Conservation (phyloP, 805 yeast species). For the Candida xiaguanensis region DNA sequence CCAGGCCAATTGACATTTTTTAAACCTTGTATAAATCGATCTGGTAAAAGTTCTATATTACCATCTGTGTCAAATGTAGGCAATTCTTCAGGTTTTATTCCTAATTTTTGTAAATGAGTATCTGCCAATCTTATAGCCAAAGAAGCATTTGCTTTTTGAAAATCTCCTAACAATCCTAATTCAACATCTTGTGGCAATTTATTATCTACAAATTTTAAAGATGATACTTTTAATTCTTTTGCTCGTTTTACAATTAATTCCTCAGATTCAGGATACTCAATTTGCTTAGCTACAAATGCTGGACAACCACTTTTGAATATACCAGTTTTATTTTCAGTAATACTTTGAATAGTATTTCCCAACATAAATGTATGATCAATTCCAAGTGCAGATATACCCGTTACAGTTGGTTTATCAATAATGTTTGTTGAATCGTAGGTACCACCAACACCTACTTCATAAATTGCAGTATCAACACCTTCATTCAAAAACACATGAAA, state of each 20-base stretch:
- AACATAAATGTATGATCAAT: conserved; percentile 87
- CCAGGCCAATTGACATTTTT: conserved; percentile 87
- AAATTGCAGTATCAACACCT: conserved; percentile 88
- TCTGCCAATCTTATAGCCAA: conserved; percentile 72
- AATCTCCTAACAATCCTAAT: conserved; percentile 78
- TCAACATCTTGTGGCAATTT: conserved; percentile 35
- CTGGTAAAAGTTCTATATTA: conserved; percentile 36
- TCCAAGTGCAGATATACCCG: conserved; percentile 85
- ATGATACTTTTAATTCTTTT: conserved; percentile 46
- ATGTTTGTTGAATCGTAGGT: conserved; percentile 95
- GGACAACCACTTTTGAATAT: conserved; percentile 69
- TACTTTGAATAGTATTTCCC: conserved; percentile 82
- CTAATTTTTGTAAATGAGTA: conserved; percentile 53
- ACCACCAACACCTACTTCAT: conserved; percentile 99
- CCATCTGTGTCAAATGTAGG: conserved; percentile 18
- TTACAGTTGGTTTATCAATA: conserved; percentile 70
- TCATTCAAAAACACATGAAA: conserved; percentile 88
- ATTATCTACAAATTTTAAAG: conserved; percentile 49
- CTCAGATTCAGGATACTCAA: conserved; percentile 48
- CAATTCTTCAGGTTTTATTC: conserved; percentile 26
- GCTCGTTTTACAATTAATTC: conserved; percentile 65
- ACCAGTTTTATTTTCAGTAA: conserved; percentile 96
- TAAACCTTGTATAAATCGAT: conserved; percentile 55
- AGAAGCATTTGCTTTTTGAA: conserved; percentile 84
- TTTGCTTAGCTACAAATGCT: conserved; percentile 64